A percentile compares a stretch with the other conserved stretches of the same genome.
These are phyloP conservation scores for Cyberlindnera euphorbiiphila DNA, from an alignment of 805 yeast species.

Conservation along the genomic window DNA sequence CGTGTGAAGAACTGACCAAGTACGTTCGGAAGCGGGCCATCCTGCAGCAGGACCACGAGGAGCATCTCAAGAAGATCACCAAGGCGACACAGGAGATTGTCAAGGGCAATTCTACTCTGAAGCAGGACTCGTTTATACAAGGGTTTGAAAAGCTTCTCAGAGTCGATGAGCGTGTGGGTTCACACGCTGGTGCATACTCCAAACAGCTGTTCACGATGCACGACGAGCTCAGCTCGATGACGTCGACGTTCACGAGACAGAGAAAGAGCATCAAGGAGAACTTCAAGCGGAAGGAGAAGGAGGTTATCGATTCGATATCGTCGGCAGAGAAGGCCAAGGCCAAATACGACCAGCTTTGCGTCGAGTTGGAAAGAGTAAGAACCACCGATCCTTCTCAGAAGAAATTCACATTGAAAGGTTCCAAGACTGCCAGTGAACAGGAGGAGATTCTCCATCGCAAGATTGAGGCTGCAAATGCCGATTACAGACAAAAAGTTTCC, in stretches of 20 bases:
- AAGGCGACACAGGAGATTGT: constrained; percentile 48
- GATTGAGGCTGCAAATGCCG: constrained; percentile 80
- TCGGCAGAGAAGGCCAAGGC: constrained; percentile 85
- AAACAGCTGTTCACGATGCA: constrained; percentile 79
- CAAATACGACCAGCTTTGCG: constrained; percentile 74
- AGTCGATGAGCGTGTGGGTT: constrained; percentile 71
- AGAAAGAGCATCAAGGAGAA: constrained; percentile 81
- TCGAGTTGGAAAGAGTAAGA: constrained; percentile 79
- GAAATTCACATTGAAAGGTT: constrained; percentile 74
- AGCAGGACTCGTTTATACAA: constrained; percentile 61
- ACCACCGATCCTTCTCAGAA: constrained; percentile 81
- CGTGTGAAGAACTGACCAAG: constrained; percentile 82
- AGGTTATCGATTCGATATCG: constrained; percentile 73
- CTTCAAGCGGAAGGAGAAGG: constrained; percentile 77
- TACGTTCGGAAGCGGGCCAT: constrained; percentile 75
- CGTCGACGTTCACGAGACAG: constrained; percentile 62
- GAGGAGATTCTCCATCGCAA: constrained; percentile 85
- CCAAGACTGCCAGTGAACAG: constrained; percentile 73
- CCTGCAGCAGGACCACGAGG: constrained; percentile 73
- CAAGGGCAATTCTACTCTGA: constrained; percentile 39
- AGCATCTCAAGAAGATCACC: constrained; percentile 69
- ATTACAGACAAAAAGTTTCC: constrained; percentile 74
- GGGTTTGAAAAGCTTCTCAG: constrained; percentile 67
- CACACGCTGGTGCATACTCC: constrained; percentile 72
- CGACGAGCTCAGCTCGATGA: constrained; percentile 73